Conservation (phyloP, 2,329 filamentous ascomycete genomes). For the Exophiala spinifera region DNA sequence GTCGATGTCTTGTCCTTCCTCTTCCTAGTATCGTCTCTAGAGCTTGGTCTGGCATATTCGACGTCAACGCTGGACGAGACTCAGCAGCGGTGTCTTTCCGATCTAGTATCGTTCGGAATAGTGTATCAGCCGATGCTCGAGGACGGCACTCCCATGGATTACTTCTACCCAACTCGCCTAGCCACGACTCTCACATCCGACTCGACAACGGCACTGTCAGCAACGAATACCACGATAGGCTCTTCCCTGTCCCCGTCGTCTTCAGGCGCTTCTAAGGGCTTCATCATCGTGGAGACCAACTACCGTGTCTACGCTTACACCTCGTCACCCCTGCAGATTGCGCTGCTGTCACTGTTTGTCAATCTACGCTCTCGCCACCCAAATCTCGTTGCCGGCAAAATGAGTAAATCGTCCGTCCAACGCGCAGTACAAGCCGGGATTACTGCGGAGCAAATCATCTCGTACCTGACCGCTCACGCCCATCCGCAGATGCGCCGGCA, state of each 20-base stretch:
- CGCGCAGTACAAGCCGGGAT: constrained; percentile 86
- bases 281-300: constrained; percentile 96
- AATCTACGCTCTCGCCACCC: constrained; percentile 86
- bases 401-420: constrained; percentile 84
- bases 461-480: constrained; percentile 85
- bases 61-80: constrained; percentile 77
- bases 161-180: constrained; percentile 85
- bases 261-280: constrained; percentile 52
- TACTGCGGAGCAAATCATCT: constrained; percentile 91
- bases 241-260: constrained; percentile 53
- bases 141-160: constrained; percentile 39
- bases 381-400: constrained; percentile 87
- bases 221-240: constrained; percentile 65
- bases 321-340: constrained; percentile 87
- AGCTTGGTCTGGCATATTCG: constrained; percentile 87
- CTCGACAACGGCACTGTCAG: constrained; percentile 67
- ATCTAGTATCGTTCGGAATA: constrained; percentile 87
- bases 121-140: constrained; percentile 58
- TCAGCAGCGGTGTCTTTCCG: constrained; percentile 83
- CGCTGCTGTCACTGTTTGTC: constrained; percentile 85
- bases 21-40: constrained; percentile 89
- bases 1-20: constrained; percentile 95
- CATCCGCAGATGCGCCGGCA: constrained; percentile 87
- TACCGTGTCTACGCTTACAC: constrained; percentile 98
- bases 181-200: constrained; percentile 86